These are phyloP conservation scores for Sistotremastrum niveocremeum DNA, from an alignment of 768 basidiomycete species.

Conservation along the genomic window DNA sequence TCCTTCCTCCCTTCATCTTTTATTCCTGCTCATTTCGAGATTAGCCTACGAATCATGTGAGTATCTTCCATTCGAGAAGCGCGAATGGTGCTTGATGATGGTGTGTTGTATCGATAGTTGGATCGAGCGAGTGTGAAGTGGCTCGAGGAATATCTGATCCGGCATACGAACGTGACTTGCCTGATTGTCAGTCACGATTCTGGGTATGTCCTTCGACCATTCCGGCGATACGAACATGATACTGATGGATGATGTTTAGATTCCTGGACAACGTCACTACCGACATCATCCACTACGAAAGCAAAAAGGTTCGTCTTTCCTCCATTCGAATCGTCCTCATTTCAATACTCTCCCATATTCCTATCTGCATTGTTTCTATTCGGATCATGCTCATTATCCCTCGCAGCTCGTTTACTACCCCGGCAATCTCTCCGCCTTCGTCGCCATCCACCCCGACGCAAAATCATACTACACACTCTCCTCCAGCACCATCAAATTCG, in stretches of 20 bases:
- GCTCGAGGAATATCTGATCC: conserved; percentile 79
- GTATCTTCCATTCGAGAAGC: no score
- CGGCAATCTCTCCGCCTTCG: conserved; percentile 85
- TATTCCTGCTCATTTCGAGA: conserved; percentile 7
- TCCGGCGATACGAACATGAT: not conserved
- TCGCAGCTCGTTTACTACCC: conserved; percentile 79
- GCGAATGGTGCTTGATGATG: no score
- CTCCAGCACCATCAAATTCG: conserved; percentile 86
- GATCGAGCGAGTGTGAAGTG: conserved; percentile 79
- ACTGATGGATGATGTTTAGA: conserved; percentile 22
- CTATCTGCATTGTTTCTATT: conserved; percentile 5
- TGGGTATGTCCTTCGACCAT: conserved; percentile 38
- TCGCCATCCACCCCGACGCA: conserved; percentile 81
- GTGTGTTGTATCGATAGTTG: conserved; percentile 30
- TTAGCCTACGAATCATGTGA: conserved; percentile 83
- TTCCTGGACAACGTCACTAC: conserved; percentile 94
- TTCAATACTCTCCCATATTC: conserved; percentile 8
- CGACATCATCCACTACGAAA: conserved; percentile 95
- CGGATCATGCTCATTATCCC: not conserved
- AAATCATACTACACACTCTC: conserved; percentile 95
- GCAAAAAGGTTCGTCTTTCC: conserved; percentile 52
- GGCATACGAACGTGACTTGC: conserved; percentile 76
- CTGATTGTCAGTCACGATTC: conserved; percentile 96
- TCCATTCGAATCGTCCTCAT: conserved; percentile 4
- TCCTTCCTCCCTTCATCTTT: conserved; percentile 3